These are phyloP conservation scores for Cornus controversa DNA, from an alignment of 148 eudicot species.

Conservation along the genomic window DNA sequence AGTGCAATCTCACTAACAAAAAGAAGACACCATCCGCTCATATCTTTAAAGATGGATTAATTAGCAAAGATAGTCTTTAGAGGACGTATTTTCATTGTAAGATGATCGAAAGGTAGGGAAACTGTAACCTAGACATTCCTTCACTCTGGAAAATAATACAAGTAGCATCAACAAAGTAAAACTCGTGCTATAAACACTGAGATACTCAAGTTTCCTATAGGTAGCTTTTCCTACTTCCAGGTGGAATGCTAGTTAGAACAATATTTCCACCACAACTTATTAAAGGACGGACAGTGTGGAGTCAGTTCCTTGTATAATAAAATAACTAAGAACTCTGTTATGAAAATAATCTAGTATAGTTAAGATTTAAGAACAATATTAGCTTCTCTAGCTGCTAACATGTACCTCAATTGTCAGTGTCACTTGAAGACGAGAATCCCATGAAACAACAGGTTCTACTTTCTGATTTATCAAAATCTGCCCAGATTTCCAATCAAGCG, in stretches of 20 bases:
- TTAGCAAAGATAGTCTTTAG: not conserved
- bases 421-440: conserved; percentile 62
- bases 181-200: not conserved
- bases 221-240: not conserved
- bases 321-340: not conserved
- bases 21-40: not conserved
- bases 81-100: not conserved
- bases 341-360: not conserved
- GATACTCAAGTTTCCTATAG: not conserved
- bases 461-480: conserved; percentile 45
- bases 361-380: not conserved
- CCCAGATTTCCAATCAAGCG: conserved; percentile 71
- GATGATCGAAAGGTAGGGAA: not conserved
- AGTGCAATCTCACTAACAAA: no score
- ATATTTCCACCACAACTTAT: not conserved
- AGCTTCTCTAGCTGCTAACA: not conserved
- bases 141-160: not conserved
- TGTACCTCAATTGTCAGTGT: conserved; percentile 50
- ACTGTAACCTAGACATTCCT: not conserved
- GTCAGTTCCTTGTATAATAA: not conserved
- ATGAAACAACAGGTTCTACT: conserved; percentile 65
- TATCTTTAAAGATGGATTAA: not conserved
- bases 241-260: not conserved
- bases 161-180: no score
- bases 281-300: not conserved